Evolutionary conservation across 2,329 filamentous ascomycete genomes (phyloP), one percentile per base, ranked within the genome.

Genomic region (Xylaria sp.): DNA sequence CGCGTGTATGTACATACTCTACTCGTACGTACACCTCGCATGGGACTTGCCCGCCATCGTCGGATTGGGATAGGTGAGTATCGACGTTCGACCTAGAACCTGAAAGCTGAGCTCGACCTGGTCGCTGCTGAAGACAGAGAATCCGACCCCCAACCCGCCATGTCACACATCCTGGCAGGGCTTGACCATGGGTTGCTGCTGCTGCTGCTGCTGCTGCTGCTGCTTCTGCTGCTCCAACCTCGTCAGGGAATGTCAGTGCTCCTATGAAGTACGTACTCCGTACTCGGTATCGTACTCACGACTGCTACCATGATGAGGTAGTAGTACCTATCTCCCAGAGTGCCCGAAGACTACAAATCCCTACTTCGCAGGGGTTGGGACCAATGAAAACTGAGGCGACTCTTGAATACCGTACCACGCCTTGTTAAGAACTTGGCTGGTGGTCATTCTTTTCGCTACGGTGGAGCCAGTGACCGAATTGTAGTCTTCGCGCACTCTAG

Each of bases 91-190:
- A 44, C 49, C 4, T 13, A n/a, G 56, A 13, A 51, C 42, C 13
- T 56, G 42, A 55, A 56, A 53, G 52, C 37, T 56, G 50, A 49
- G 58, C 49, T 51, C 60, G 18, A 35, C 58, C 49, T 18, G 55
- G 52, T 37, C 46, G 30, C 48, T 19, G 58, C 37, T 42, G 37
- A 13, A 42, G 37, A 13, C 8, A 3, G 37, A 10, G 23, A 42
- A 10, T 42, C 37, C 10, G 30, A 23, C 55, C 19, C 58, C 55
- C 52, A 42, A 50, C 60, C 23, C 4, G 52, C 57, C 54, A 42
- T 42, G 37, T 30, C 4, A 13, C 37, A 13, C 37, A 42, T 9
- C 37, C 11, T 42, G 37, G 37, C 9, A 42, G 11, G 37, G 37
- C 37, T 42, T 42, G 37, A 42, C 37, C 37, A 42, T 42, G 37